phyloP scores from a whole-genome alignment of 805 yeast genomes.

The Clavispora asparagi region DNA sequence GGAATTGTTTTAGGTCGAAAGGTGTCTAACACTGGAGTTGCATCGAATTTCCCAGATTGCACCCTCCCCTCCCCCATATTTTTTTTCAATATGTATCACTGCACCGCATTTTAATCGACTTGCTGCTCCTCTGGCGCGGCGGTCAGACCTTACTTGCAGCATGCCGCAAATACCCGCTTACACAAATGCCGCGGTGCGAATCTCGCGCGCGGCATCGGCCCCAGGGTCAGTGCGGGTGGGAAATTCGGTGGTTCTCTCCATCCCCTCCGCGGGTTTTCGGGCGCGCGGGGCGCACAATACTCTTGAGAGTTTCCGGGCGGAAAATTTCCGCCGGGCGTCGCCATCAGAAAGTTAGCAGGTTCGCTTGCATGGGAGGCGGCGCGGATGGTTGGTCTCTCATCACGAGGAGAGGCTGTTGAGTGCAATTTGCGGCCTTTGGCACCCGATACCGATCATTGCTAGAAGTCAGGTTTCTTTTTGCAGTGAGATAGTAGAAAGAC shows the following conservation, averaged over 20 bases:
- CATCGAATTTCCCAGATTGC: no score
- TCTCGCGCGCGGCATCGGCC: slow-evolving; percentile 4
- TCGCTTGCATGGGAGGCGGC: slow-evolving; percentile 47
- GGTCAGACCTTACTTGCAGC: slow-evolving; percentile 36
- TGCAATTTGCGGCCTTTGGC: slow-evolving; percentile 55
- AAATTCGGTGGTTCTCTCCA: slow-evolving; percentile 61
- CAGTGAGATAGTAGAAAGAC: no score
- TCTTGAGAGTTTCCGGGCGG: slow-evolving; percentile 57
- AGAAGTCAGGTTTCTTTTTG: slow-evolving; percentile 36
- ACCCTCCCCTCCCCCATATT: no score
- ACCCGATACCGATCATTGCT: slow-evolving; percentile 64
- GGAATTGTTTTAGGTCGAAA: no score
- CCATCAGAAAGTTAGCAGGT: slow-evolving; percentile 46
- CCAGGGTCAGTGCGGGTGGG: slow-evolving; percentile 44
- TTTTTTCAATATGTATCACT: neutral
- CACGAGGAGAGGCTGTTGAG: slow-evolving; percentile 43
- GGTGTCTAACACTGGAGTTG: no score
- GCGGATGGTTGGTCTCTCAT: slow-evolving; percentile 50
- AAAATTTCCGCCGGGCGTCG: slow-evolving; percentile 49
- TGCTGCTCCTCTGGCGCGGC: slow-evolving; percentile 13
- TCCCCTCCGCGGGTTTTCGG: slow-evolving; percentile 17
- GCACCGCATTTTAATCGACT: neutral
- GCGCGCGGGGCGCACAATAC: slow-evolving; percentile 17
- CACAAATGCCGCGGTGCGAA: slow-evolving; percentile 22
- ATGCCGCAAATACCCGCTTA: slow-evolving; percentile 44